Evolutionary conservation across 805 yeast species (phyloP), one percentile per base, ranked within the genome.

Genomic region (Lipomyces orientalis): DNA sequence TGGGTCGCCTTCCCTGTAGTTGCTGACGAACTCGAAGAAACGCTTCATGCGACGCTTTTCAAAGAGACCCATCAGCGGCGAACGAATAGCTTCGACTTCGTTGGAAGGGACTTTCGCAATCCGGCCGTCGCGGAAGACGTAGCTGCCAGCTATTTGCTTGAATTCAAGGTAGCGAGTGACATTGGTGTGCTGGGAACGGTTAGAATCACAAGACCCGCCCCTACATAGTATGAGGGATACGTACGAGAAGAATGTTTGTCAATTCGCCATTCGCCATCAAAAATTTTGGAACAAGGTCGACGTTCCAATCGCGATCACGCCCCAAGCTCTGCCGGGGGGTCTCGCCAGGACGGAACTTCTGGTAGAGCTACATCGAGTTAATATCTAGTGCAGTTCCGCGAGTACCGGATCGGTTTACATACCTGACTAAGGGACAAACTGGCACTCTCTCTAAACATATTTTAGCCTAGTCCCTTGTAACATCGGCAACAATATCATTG

Each of bases 221-320:
- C n/a, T n/a, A n/a, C n/a, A n/a, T n/a, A n/a, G n/a, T n/a, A n/a
- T n/a, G n/a, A n/a, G 22, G 10, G 19, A 14, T 31, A 63, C 71
- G 16, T 61, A 68, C 71, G 46, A 91, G 93, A 73, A 95, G 85
- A 73, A 95, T 95, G 78, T 94, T 94, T 71, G 98, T 95, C 79
- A 95, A 86, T 78, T 94, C 99, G 54, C 99, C 99, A 77, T 93
- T 91, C 64, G 98, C 93, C 99, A 95, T 95, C 74, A 95, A 83
- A 74, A 95, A 93, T 81, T 95, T 95, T 56, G 99, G 99, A 76
- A 95, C 92, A 80, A 95, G 84, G 78, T 95, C 99, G 62, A 95
- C 95, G 80, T 96, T 93, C 98, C 98, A 95, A 79, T 95, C 98
- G 71, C 98, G 86, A 76, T 92, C 97, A 76, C 96, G 88, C 61